Evolutionary conservation across 2,329 filamentous ascomycete genomes (phyloP).

Genomic region (Emmonsia crescens): DNA sequence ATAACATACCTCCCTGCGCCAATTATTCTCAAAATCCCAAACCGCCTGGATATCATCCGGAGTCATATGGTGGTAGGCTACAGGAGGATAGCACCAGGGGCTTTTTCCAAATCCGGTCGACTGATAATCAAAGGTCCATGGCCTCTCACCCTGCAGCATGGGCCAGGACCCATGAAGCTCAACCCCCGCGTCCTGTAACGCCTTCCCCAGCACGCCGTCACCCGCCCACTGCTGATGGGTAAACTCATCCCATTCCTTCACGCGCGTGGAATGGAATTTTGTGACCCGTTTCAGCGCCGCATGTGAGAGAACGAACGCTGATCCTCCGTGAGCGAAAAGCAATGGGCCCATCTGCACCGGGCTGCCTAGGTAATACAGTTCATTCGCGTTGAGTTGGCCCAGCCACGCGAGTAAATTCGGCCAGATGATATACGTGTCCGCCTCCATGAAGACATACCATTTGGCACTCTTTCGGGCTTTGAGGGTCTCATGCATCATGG

Average conservation of each 20-base stretch:
- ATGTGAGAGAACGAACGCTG: constrained; percentile 43
- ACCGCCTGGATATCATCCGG: constrained; percentile 33
- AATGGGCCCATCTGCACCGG: constrained; percentile 41
- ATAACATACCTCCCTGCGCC: constrained; percentile 18
- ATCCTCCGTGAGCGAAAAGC: constrained; percentile 45
- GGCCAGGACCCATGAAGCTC: constrained; percentile 39
- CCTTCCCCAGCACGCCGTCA: constrained; percentile 41
- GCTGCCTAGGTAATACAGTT: constrained; percentile 44
- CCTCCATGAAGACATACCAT: constrained; percentile 51
- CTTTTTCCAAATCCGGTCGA: constrained; percentile 26
- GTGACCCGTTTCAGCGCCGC: constrained; percentile 37
- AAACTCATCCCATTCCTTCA: constrained; percentile 35
- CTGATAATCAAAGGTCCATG: constrained; percentile 36
- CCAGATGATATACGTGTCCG: constrained; percentile 48
- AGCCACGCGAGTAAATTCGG: constrained; percentile 45
- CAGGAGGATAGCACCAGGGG: constrained; percentile 42
- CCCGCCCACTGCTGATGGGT: constrained; percentile 41
- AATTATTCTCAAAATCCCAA: constrained; percentile 37
- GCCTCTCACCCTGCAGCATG: constrained; percentile 32
- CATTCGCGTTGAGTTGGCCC: constrained; percentile 36
- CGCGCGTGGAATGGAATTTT: constrained; percentile 32
- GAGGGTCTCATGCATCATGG: constrained; percentile 43
- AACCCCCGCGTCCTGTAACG: constrained; percentile 37
- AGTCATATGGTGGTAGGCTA: constrained; percentile 41
- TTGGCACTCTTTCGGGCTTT: constrained; percentile 37